A percentile compares a stretch with the other conserved stretches of the same genome.
Conservation (phyloP, 306 rosid species). For the Hippophae tibetana region DNA sequence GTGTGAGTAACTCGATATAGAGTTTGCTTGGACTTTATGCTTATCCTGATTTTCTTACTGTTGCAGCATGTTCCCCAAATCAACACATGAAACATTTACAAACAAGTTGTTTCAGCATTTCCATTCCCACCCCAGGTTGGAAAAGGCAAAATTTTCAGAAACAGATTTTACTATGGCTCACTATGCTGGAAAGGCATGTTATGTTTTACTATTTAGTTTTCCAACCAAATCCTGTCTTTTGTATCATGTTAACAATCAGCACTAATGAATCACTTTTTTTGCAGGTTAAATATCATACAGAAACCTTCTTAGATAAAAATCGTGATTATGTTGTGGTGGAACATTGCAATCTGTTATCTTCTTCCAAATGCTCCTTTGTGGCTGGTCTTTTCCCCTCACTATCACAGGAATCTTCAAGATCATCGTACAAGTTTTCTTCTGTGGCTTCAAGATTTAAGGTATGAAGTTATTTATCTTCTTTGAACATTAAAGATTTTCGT, state of each 20-base stretch:
- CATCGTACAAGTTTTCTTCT: slow-evolving; percentile 91
- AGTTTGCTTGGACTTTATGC: slow-evolving; percentile 19
- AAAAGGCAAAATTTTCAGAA: slow-evolving; percentile 75
- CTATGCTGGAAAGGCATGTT: slow-evolving; percentile 95
- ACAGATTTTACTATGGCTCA: slow-evolving; percentile 86
- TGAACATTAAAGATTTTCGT: neutral
- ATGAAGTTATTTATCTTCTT: slow-evolving; percentile 7
- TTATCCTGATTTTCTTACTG: slow-evolving; percentile 36
- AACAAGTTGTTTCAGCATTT: slow-evolving; percentile 84
- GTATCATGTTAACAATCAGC: slow-evolving; percentile 10
- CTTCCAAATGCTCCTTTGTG: slow-evolving; percentile 68
- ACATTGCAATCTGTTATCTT: slow-evolving; percentile 78
- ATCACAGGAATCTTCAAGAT: slow-evolving; percentile 81
- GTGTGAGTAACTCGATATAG: slow-evolving; percentile 26
- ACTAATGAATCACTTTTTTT: slow-evolving; percentile 9
- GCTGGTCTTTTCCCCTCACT: slow-evolving; percentile 62
- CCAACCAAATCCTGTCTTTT: slow-evolving; percentile 2
- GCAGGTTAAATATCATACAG: slow-evolving; percentile 93
- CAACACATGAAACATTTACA: slow-evolving; percentile 85
- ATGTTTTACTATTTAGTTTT: slow-evolving; percentile 9
- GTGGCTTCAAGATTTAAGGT: slow-evolving; percentile 97
- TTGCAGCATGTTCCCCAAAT: slow-evolving; percentile 96
- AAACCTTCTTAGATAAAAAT: slow-evolving; percentile 79
- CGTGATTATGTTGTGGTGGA: slow-evolving; percentile 96
- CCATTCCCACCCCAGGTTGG: slow-evolving; percentile 67